Percentiles rank a stretch among this genome's conserved stretches.
phyloP scores from a whole-genome alignment of 1,139 yeast species.

The Pichia norvegensis region DNA sequence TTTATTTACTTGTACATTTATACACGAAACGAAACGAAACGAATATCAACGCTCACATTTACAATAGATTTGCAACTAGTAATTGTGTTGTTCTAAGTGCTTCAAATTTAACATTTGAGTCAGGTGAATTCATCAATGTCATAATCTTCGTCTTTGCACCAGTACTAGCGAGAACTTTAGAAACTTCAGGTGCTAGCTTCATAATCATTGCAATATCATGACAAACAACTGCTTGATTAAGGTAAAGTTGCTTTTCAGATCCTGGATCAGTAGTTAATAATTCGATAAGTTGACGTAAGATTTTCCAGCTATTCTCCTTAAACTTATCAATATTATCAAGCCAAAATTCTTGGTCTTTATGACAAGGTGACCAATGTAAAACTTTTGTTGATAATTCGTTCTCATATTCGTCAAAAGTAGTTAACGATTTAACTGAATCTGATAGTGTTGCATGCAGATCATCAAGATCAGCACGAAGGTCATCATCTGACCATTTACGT shows the following conservation, averaged over 20 bases:
- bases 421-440: slow-evolving; percentile 67
- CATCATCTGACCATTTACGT: slow-evolving; percentile 94
- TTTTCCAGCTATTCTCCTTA: slow-evolving; percentile 68
- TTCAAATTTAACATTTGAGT: slow-evolving; percentile 86
- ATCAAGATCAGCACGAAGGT: slow-evolving; percentile 66
- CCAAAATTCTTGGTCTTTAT: slow-evolving; percentile 84
- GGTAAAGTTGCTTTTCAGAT: slow-evolving; percentile 25
- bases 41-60: neutral
- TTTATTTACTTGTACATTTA: neutral
- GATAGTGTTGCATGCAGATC: slow-evolving; percentile 51
- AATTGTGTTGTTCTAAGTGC: slow-evolving; percentile 92
- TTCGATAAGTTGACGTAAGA: slow-evolving; percentile 48
- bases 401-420: slow-evolving; percentile 88
- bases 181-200: slow-evolving; percentile 52
- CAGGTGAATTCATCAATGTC: slow-evolving; percentile 76
- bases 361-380: slow-evolving; percentile 91
- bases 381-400: slow-evolving; percentile 75
- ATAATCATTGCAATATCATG: slow-evolving; percentile 74
- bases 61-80: slow-evolving; percentile 58
- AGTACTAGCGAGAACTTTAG: slow-evolving; percentile 39
- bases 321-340: slow-evolving; percentile 69
- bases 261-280: slow-evolving; percentile 31
- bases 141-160: slow-evolving; percentile 72
- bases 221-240: slow-evolving; percentile 50
- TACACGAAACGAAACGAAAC: neutral